Conservation (phyloP, 306 rosid genomes). For the Corylus avellana region DNA sequence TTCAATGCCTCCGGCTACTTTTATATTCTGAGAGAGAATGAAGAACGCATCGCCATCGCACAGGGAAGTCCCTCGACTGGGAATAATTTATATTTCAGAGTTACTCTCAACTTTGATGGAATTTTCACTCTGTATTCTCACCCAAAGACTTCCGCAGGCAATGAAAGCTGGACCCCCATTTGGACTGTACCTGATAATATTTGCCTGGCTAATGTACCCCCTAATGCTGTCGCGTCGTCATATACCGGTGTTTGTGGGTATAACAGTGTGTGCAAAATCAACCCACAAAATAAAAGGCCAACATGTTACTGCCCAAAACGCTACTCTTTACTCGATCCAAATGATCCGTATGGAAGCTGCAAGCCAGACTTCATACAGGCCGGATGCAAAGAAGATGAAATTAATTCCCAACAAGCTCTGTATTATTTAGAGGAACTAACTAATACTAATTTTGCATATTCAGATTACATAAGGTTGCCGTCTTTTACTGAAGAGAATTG, state of each 20-base stretch:
- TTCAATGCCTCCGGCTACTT: conserved; percentile 35
- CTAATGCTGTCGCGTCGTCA: too few relatives aligned
- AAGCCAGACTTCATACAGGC: conserved; percentile 17
- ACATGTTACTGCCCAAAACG: conserved; percentile 29
- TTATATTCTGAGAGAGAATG: conserved; percentile 31
- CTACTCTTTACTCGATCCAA: conserved; percentile 30
- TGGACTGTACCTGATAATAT: conserved; percentile 18
- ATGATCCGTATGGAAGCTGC: conserved; percentile 28
- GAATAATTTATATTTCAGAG: conserved; percentile 24
- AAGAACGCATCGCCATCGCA: neutral
- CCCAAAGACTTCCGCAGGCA: conserved; percentile 23
- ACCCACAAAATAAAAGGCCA: conserved; percentile 24
- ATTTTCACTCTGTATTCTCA: conserved; percentile 26
- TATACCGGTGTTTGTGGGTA: conserved; percentile 40
- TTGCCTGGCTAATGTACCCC: neutral
- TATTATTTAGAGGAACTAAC: conserved; percentile 15
- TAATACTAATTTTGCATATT: conserved; percentile 36
- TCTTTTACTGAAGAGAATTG: conserved; percentile 23
- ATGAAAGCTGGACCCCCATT: neutral
- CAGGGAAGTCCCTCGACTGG: neutral
- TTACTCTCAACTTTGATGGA: conserved; percentile 49
- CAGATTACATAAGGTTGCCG: conserved; percentile 13
- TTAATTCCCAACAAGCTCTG: neutral
- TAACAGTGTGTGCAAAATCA: conserved; percentile 34
- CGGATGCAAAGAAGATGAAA: conserved; percentile 30